Conservation (phyloP, 768 basidiomycete species). For the Tricholoma terreum region DNA sequence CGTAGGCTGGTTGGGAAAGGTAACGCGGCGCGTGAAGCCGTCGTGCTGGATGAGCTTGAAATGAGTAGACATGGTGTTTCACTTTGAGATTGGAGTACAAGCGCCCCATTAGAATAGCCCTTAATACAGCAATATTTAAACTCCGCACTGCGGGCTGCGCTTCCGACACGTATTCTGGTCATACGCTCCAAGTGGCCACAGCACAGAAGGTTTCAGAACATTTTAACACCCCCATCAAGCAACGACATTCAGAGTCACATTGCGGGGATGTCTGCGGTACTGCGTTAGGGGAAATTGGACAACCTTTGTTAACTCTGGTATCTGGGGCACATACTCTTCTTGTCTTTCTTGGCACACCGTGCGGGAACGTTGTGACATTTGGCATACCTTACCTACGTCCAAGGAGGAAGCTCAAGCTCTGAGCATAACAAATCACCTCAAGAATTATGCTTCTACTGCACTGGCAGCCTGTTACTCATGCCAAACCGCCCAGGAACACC, state of each 20-base stretch:
- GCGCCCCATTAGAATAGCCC: neutral
- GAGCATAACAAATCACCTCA: no score
- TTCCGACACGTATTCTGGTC: neutral
- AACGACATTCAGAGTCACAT: neutral
- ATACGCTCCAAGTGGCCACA: no score
- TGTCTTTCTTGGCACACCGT: no score
- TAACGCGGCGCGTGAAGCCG: conserved; percentile 57
- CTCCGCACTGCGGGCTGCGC: conserved; percentile 22
- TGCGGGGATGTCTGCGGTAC: no score
- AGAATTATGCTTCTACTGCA: no score
- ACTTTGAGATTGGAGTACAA: neutral
- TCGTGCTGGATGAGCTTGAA: conserved; percentile 66
- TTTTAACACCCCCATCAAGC: neutral
- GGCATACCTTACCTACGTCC: no score
- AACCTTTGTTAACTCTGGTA: no score
- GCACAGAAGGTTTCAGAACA: neutral
- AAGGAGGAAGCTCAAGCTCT: no score
- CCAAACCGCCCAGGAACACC: no score
- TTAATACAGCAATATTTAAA: conserved; percentile 9
- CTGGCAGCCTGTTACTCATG: no score
- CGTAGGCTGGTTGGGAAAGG: conserved; percentile 48
- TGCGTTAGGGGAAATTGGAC: neutral
- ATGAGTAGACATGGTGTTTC: conserved; percentile 40
- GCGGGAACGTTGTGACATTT: no score
- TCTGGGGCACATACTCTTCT: no score